Evolutionary conservation across 208 protist genomes (phyloP), one percentile per base, ranked within the genome.

Genomic region (Wallacemonas sp.): DNA sequence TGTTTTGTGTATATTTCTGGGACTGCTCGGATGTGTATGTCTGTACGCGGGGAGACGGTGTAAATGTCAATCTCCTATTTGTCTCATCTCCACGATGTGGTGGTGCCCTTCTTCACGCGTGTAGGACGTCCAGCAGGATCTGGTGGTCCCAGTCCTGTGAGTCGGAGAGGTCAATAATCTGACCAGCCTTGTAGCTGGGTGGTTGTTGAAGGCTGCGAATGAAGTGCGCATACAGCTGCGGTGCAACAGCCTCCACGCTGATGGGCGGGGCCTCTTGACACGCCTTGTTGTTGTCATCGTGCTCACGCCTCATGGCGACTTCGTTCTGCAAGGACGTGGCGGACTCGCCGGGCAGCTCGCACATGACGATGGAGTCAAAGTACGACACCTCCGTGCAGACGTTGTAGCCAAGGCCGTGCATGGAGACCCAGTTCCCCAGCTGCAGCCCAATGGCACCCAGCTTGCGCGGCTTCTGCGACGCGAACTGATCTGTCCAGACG

Each of bases 371-470:
- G 38, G 78, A 55, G 45, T 93, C 76, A 46, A 95, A 95, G 61
- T 84, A 84, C 39, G 54, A 39, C 36, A 94, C 61, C 36, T 93
- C 78, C 41, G 77, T 83, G 41, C 52, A 57, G 2, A 97, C 74
- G 67, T 97, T 97, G 66, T 95, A 71, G 38, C 86, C 74, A 0
- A 73, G 74, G 1, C 89, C 92, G 65, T 97, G 92, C 92, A 97
- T 97, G 1, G 89, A 93, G 2, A 93, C 82, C 87, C 87, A 97
- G 52, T 76, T 93, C 7, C 85, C 84, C 1, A 97, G 82, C 67
- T 94, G 87, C 61, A 97, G 82, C 11, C 89, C 92, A 41, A 95
- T 89, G 25, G 81, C 85, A 2, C 86, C 92, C 1, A 97, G 59
- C 65, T 97, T 97, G 0, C 77, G 70, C 20, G 84, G 62, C 0